Evolutionary conservation across 2,329 filamentous ascomycete genomes (phyloP).

Genomic region (Cladophialophora carrionii): DNA sequence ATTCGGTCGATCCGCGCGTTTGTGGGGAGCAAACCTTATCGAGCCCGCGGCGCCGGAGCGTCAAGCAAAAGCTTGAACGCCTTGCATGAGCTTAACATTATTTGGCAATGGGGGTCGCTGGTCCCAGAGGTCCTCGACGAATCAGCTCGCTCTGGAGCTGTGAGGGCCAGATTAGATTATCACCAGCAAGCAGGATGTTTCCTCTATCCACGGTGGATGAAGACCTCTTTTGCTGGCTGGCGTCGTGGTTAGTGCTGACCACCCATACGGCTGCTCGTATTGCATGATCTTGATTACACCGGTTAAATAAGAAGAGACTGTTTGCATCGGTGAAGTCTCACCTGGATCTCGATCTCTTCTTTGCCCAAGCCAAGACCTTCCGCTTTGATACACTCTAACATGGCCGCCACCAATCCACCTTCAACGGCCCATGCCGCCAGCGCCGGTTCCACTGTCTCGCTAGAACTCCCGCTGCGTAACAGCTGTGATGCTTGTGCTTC

Average conservation of each 20-base stretch:
- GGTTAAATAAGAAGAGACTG: neutral
- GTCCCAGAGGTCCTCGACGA: neutral
- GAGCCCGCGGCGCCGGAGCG: neutral
- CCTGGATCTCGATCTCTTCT: too few relatives aligned
- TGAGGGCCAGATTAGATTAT: too few relatives aligned
- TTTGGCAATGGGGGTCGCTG: neutral
- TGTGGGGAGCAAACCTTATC: neutral
- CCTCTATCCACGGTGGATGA: neutral
- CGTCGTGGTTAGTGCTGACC: neutral
- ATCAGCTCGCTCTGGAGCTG: too few relatives aligned
- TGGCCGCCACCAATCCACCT: conserved; percentile 1
- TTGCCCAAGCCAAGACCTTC: too few relatives aligned
- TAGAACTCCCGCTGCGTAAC: neutral
- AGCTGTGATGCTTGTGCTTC: conserved; percentile 1
- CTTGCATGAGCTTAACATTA: neutral
- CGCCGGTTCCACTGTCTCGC: neutral
- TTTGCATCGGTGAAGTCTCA: too few relatives aligned
- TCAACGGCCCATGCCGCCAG: neutral
- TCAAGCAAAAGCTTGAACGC: neutral
- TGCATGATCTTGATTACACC: neutral
- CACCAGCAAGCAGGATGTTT: neutral
- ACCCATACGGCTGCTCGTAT: neutral
- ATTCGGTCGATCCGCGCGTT: neutral
- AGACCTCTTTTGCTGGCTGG: neutral
- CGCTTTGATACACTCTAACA: neutral